phyloP scores from a whole-genome alignment of 352 stramenopile species.

The Phytopythium boreale region DNA sequence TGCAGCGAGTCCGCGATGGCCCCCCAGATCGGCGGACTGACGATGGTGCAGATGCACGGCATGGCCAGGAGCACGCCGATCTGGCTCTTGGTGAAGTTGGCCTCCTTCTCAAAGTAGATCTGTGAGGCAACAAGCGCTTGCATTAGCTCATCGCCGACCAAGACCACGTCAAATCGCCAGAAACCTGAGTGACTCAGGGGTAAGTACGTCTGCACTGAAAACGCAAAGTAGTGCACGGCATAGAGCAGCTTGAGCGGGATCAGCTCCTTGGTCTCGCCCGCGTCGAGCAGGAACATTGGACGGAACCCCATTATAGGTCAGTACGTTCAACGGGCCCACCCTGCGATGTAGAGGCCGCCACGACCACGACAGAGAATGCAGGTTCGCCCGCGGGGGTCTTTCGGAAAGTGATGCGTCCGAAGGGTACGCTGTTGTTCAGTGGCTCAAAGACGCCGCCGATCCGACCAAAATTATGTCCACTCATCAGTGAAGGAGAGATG shows the following conservation, averaged over 20 bases:
- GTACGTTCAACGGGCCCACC: too few relatives aligned
- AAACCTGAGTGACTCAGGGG: not conserved
- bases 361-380: not conserved
- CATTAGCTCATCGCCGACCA: not conserved
- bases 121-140: not conserved
- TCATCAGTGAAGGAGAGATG: not conserved
- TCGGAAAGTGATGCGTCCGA: not conserved
- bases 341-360: not conserved
- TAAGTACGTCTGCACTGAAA: constrained; percentile 1
- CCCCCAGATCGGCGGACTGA: constrained; percentile 35
- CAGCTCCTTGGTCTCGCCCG: constrained; percentile 7
- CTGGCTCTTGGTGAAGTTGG: constrained; percentile 34
- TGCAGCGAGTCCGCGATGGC: constrained; percentile 31
- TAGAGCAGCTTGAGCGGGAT: constrained; percentile 6
- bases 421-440: not conserved
- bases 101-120: constrained; percentile 8
- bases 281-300: constrained; percentile 6
- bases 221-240: not conserved
- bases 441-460: not conserved
- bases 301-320: constrained; percentile 4
- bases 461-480: not conserved
- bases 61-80: constrained; percentile 38
- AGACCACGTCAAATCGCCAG: not conserved
- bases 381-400: not conserved
- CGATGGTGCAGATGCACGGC: constrained; percentile 28